Evolutionary conservation across 345 rosid species (phyloP).

Genomic region (Mercurialis annua): DNA sequence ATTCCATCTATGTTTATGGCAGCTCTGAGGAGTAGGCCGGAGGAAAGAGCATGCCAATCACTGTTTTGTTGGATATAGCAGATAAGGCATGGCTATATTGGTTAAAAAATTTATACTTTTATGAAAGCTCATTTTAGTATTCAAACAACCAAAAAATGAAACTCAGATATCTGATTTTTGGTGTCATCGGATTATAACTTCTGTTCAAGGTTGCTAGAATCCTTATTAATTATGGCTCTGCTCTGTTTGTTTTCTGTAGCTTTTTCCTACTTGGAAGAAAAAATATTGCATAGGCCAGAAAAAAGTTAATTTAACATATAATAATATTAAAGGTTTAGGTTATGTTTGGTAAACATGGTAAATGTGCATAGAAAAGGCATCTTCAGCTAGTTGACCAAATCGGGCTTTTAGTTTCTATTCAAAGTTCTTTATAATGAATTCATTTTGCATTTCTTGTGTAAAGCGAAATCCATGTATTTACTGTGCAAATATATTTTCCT

Average conservation of each 20-base stretch:
- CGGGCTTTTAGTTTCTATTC: background rate
- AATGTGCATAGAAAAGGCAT: too few species aligned
- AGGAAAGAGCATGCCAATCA: background rate
- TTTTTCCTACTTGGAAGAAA: background rate
- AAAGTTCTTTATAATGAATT: background rate
- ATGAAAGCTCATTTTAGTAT: background rate
- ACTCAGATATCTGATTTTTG: background rate
- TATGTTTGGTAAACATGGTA: background rate
- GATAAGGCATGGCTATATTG: background rate
- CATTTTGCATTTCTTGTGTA: background rate
- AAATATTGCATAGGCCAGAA: too few species aligned
- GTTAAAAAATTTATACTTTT: background rate
- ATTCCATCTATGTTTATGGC: background rate
- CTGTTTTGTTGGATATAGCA: background rate
- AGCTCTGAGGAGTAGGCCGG: too few species aligned
- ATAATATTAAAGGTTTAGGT: background rate
- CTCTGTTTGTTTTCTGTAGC: too few species aligned
- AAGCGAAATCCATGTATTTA: background rate
- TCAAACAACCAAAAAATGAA: background rate
- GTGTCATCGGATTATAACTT: too few species aligned
- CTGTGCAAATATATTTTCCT: background rate
- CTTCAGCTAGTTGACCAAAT: background rate
- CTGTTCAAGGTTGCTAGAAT: background rate
- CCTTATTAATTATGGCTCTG: background rate
- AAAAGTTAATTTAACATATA: background rate